Percentiles rank a stretch among this genome's conserved stretches.
Evolutionary conservation across 257 asterid genomes (phyloP).

Genomic region (Fraxinus cuspidata): DNA sequence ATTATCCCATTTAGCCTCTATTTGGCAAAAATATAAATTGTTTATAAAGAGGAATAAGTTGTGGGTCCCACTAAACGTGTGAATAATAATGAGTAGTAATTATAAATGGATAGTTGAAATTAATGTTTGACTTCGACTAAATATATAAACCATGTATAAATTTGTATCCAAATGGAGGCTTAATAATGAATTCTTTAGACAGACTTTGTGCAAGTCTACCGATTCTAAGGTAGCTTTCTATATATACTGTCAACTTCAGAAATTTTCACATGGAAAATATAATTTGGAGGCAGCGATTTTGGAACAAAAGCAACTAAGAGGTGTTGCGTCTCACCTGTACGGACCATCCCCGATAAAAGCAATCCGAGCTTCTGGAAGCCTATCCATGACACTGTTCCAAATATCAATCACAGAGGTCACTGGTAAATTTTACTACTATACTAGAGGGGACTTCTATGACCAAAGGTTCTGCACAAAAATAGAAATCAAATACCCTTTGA

Average conservation of each 20-base stretch:
- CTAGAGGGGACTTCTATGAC: neutral
- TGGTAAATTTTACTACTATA: constrained; percentile 2
- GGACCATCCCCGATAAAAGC: constrained; percentile 97
- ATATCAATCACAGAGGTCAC: constrained; percentile 23
- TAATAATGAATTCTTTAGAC: neutral
- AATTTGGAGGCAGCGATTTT: no score
- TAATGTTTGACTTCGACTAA: no score
- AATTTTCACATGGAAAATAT: no score
- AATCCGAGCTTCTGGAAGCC: constrained; percentile 82
- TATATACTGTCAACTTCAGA: neutral
- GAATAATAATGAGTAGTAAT: no score
- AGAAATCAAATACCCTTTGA: constrained; percentile 54
- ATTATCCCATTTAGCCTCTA: neutral
- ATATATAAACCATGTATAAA: no score
- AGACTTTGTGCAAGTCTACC: neutral
- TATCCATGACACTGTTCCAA: constrained; percentile 85
- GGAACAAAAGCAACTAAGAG: neutral
- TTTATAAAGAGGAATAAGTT: no score
- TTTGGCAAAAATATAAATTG: no score
- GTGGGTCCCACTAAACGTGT: no score
- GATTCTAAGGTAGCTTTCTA: neutral
- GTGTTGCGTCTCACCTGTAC: constrained; percentile 59
- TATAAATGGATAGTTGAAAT: no score
- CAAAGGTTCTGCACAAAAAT: constrained; percentile 9
- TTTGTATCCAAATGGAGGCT: no score